A percentile compares a stretch with the other conserved stretches of the same genome.
Conservation (phyloP, 495 filamentous ascomycete species). For the Jackrogersella multiformis region DNA sequence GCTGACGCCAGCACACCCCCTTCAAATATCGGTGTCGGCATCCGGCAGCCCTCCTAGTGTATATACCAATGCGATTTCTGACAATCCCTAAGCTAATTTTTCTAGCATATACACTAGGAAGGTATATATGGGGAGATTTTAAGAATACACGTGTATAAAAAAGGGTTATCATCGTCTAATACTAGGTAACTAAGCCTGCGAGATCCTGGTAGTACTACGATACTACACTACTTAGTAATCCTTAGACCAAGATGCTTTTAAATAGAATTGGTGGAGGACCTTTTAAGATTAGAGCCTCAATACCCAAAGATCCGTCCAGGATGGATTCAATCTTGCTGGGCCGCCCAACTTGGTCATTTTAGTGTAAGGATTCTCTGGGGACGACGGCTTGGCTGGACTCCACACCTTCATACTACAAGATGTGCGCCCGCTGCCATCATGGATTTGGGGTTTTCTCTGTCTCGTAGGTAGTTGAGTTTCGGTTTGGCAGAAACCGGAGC, state of each 20-base stretch:
- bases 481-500: neutral
- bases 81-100: too few relatives aligned
- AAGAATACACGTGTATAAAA: neutral
- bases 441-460: neutral
- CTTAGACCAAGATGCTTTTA: neutral
- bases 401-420: neutral
- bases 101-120: too few relatives aligned
- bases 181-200: neutral
- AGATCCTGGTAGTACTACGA: neutral
- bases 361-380: neutral
- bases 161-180: neutral
- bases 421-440: neutral
- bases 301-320: neutral
- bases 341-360: neutral
- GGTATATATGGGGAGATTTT: neutral
- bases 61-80: too few relatives aligned
- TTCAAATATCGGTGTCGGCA: neutral
- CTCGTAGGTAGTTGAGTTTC: neutral
- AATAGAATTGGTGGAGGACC: neutral
- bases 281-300: slow-evolving; percentile 8
- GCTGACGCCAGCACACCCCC: neutral
- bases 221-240: too few relatives aligned
- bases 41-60: neutral
- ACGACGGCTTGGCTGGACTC: neutral
- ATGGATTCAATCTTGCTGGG: neutral